phyloP scores from a whole-genome alignment of 2,329 filamentous ascomycete genomes.

The Sporothrix brunneoviolacea region DNA sequence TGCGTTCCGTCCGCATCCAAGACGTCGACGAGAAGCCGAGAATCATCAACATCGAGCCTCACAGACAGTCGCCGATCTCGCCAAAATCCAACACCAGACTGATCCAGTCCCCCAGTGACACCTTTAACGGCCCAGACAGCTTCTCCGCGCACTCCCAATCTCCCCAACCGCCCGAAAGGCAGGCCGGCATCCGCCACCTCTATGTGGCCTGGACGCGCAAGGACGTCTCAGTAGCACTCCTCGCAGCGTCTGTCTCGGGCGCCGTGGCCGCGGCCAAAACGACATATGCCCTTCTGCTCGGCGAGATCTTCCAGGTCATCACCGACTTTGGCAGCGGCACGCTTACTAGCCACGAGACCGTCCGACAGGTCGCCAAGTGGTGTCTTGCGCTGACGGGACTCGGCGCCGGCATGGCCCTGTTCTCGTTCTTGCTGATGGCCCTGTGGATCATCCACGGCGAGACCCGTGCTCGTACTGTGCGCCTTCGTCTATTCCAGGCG shows the following conservation, averaged over 20 bases:
- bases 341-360: slow-evolving; percentile 34
- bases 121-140: background rate
- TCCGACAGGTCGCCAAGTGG: slow-evolving; percentile 50
- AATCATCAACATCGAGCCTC: slow-evolving; percentile 6
- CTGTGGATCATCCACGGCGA: slow-evolving; percentile 77
- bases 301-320: slow-evolving; percentile 67
- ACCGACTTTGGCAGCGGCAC: slow-evolving; percentile 53
- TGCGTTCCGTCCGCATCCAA: slow-evolving; percentile 8
- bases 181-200: slow-evolving; percentile 33
- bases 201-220: slow-evolving; percentile 65
- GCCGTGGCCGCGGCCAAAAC: slow-evolving; percentile 58
- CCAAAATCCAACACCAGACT: background rate
- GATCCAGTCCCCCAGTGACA: too few species aligned
- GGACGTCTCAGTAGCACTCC: slow-evolving; percentile 48
- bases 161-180: background rate
- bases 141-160: background rate
- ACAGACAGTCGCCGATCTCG: background rate
- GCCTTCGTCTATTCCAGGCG: slow-evolving; percentile 57
- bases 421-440: slow-evolving; percentile 59
- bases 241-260: slow-evolving; percentile 50
- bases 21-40: slow-evolving; percentile 9
- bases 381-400: slow-evolving; percentile 57
- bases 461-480: slow-evolving; percentile 62
- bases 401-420: slow-evolving; percentile 58
- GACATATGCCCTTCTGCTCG: slow-evolving; percentile 62